Evolutionary conservation across 257 asterid species (phyloP).

Genomic region (Cinchona pubescens): DNA sequence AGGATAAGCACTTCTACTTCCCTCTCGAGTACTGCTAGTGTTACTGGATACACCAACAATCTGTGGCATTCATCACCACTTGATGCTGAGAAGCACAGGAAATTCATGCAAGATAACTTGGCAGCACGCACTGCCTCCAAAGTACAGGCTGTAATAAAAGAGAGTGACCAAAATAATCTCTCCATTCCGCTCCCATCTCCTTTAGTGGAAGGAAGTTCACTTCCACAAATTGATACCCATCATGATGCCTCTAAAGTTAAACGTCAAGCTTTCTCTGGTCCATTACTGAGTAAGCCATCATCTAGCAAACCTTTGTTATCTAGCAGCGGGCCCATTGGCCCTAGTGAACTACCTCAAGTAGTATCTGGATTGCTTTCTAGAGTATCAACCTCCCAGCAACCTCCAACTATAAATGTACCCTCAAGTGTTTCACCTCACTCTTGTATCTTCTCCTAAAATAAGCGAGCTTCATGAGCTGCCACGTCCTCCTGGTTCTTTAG

Average conservation of each 20-base stretch:
- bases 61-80: constrained; percentile 86
- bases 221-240: constrained; percentile 45
- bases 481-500: constrained; percentile 77
- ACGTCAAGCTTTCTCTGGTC: constrained; percentile 83
- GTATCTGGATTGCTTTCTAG: constrained; percentile 46
- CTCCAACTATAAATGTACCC: constrained; percentile 42
- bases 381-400: constrained; percentile 40
- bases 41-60: constrained; percentile 46
- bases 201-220: constrained; percentile 45
- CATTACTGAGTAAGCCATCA: constrained; percentile 72
- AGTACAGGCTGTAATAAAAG: constrained; percentile 42
- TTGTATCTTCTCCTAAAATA: constrained; percentile 67
- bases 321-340: constrained; percentile 56
- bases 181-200: constrained; percentile 78
- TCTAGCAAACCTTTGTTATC: constrained; percentile 48
- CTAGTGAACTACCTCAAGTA: constrained; percentile 46
- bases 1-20: constrained; percentile 38
- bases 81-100: constrained; percentile 57
- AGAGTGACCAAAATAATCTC: constrained; percentile 43
- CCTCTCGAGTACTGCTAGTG: constrained; percentile 30
- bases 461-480: constrained; percentile 98
- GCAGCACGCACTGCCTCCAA: constrained; percentile 32
- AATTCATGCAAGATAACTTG: constrained; percentile 42
- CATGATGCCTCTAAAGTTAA: constrained; percentile 42
- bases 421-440: constrained; percentile 64